Evolutionary conservation across 1,139 yeast genomes (phyloP).

Genomic region (Taiozyma onychis): DNA sequence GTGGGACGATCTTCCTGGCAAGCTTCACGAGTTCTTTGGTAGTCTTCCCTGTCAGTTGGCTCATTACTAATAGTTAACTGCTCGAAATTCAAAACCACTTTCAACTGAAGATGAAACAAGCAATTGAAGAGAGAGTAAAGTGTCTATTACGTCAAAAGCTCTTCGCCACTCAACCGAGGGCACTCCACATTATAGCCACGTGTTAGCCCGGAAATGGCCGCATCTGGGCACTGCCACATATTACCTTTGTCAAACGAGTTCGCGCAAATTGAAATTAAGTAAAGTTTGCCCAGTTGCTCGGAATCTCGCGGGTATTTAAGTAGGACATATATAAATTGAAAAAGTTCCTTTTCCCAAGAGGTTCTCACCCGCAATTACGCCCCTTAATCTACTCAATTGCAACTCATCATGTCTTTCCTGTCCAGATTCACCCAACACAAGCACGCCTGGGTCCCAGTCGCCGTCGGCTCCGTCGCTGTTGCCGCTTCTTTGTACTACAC

Average conservation of each 20-base stretch:
- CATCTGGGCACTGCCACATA: too few species aligned
- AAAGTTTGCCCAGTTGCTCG: neutral
- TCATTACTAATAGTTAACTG: constrained; percentile 1
- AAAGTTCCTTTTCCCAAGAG: neutral
- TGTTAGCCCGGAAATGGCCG: too few species aligned
- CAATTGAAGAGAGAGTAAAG: too few species aligned
- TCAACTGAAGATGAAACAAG: too few species aligned
- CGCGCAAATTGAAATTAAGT: neutral
- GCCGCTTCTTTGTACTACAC: constrained; percentile 42
- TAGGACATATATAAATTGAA: neutral
- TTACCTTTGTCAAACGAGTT: neutral
- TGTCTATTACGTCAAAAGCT: too few species aligned
- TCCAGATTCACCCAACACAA: constrained; percentile 23
- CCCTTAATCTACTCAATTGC: neutral
- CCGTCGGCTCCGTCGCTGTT: constrained; percentile 49
- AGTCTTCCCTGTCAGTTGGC: constrained; percentile 9
- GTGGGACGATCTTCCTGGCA: constrained; percentile 63
- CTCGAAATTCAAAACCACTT: too few species aligned
- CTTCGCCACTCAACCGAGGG: too few species aligned
- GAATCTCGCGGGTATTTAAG: neutral
- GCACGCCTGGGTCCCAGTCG: constrained; percentile 26
- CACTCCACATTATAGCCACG: too few species aligned
- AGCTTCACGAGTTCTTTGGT: constrained; percentile 41
- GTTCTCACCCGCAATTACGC: neutral
- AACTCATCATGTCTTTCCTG: constrained; percentile 17